phyloP scores from a whole-genome alignment of 208 protist species.

The Acanthamoeba royreba region DNA sequence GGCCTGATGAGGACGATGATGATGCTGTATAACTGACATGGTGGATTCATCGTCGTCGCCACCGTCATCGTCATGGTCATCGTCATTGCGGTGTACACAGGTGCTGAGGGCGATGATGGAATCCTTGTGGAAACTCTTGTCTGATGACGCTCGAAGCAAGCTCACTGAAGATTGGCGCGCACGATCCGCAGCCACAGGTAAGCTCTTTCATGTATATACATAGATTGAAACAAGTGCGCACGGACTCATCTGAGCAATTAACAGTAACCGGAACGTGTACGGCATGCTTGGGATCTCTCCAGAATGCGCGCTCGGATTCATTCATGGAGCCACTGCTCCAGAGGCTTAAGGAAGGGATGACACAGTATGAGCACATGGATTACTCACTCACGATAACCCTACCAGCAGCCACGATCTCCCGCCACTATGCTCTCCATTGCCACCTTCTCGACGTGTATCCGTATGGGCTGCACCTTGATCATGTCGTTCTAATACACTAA shows the following conservation, averaged over 20 bases:
- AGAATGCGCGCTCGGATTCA: background rate
- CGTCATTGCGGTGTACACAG: background rate
- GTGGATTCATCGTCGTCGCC: background rate
- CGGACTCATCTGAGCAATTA: too few species aligned
- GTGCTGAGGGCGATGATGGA: background rate
- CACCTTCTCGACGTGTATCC: background rate
- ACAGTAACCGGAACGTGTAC: background rate
- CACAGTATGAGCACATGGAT: background rate
- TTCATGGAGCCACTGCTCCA: background rate
- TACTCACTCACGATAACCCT: background rate
- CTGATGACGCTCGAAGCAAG: too few species aligned
- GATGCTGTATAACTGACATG: background rate
- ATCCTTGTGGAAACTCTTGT: background rate
- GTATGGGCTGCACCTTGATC: background rate
- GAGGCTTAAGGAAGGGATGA: too few species aligned
- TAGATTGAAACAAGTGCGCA: too few species aligned
- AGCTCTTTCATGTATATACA: too few species aligned
- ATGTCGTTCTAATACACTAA: background rate
- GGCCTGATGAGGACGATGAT: background rate
- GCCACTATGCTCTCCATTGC: background rate
- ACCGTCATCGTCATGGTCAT: background rate
- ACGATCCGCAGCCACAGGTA: too few species aligned
- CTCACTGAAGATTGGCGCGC: too few species aligned
- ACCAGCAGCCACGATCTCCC: background rate
- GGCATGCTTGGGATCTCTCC: background rate